These are phyloP conservation scores for Kurtzmaniella quercitrusa DNA, from an alignment of 1,139 yeast species.

Conservation along the genomic window DNA sequence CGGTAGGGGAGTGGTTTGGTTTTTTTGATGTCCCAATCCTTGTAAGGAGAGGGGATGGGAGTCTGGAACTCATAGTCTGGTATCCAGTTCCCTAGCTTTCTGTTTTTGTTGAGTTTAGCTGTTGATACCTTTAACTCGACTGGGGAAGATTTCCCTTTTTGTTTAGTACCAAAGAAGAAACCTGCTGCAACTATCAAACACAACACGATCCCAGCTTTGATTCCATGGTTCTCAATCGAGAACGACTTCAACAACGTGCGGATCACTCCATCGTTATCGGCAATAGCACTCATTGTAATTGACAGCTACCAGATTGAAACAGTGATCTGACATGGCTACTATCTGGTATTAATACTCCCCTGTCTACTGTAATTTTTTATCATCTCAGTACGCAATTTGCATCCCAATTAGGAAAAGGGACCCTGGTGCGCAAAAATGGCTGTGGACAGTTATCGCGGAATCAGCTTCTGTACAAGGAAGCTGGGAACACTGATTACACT, in stretches of 20 bases:
- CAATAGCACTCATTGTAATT: neutral
- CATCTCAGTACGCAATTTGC: conserved; percentile 6
- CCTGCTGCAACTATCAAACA: neutral
- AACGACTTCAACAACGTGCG: neutral
- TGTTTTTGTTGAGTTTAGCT: conserved; percentile 25
- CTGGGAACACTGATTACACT: neutral
- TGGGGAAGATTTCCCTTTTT: neutral
- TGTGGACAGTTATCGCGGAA: neutral
- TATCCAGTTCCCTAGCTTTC: conserved; percentile 45
- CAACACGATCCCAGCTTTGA: neutral
- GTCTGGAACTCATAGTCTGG: conserved; percentile 45
- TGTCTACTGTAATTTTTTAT: neutral
- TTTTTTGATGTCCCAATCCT: conserved; percentile 45
- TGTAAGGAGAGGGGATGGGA: conserved; percentile 45
- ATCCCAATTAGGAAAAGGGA: conserved; percentile 7
- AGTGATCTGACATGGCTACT: neutral
- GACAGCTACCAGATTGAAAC: neutral
- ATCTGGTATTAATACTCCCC: neutral
- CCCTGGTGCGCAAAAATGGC: neutral
- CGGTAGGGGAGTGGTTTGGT: conserved; percentile 59
- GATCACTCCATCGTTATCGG: conserved; percentile 1
- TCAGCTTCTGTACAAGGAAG: neutral
- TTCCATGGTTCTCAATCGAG: neutral
- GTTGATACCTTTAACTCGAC: neutral
- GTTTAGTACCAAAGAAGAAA: neutral